phyloP scores from a whole-genome alignment of 2,329 filamentous ascomycete genomes.

The Periconia digitata region DNA sequence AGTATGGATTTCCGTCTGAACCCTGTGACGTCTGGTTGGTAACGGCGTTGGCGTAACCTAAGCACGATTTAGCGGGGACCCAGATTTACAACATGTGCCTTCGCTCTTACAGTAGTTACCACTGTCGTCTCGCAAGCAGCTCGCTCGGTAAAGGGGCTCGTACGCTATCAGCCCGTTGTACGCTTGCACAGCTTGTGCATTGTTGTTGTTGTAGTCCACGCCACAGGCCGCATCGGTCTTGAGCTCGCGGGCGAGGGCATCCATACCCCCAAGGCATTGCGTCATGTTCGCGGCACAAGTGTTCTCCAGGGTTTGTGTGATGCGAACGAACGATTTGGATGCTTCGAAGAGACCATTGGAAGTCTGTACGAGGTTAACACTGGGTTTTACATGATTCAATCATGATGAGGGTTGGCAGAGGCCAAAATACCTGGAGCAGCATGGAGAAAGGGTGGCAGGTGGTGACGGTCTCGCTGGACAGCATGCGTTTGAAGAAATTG shows the following conservation, averaged over 20 bases:
- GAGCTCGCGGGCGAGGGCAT: conserved; percentile 65
- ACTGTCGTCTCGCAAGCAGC: conserved; percentile 70
- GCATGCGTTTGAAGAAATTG: conserved; percentile 67
- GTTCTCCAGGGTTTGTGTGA: conserved; percentile 76
- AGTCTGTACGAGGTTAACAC: conserved; percentile 55
- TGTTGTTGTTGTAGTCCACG: conserved; percentile 66
- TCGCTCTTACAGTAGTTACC: conserved; percentile 66
- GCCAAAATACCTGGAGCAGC: conserved; percentile 68
- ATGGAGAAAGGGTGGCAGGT: conserved; percentile 82
- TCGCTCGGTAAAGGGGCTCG: conserved; percentile 73
- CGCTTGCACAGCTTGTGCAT: conserved; percentile 71
- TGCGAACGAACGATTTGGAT: conserved; percentile 67
- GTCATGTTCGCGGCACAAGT: conserved; percentile 70
- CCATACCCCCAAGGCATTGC: conserved; percentile 67
- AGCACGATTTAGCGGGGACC: conserved; percentile 6
- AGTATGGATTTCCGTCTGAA: conserved; percentile 80
- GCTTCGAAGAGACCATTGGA: conserved; percentile 84
- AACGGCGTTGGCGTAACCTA: conserved; percentile 75
- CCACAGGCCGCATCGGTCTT: conserved; percentile 66
- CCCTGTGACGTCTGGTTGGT: conserved; percentile 68
- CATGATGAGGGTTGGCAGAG: not conserved
- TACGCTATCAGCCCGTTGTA: conserved; percentile 78
- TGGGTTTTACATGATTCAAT: not conserved
- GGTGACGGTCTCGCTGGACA: conserved; percentile 67
- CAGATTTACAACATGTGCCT: not conserved